phyloP scores from a whole-genome alignment of 768 basidiomycete species.

The Xerocomellus amylosporus region DNA sequence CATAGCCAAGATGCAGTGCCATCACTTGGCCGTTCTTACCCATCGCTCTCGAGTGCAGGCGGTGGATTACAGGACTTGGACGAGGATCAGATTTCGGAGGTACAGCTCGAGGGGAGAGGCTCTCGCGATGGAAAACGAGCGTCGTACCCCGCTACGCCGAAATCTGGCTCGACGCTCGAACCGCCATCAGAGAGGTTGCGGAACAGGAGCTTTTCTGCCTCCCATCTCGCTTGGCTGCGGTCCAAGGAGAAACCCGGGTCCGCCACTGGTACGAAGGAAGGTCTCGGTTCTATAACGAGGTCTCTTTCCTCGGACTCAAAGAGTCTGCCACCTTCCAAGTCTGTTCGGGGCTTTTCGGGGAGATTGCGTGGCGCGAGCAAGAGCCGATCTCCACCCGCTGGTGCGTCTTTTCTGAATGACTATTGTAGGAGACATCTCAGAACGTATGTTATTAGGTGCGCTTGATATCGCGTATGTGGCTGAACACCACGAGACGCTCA shows the following conservation, averaged over 20 bases:
- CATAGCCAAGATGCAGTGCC: slow-evolving; percentile 74
- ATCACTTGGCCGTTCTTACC: slow-evolving; percentile 31
- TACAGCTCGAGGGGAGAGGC: background rate
- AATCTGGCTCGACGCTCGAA: slow-evolving; percentile 7
- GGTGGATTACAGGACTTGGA: background rate
- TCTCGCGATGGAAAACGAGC: slow-evolving; percentile 21
- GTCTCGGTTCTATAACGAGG: slow-evolving; percentile 1
- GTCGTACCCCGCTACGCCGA: slow-evolving; percentile 16
- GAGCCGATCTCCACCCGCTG: slow-evolving; percentile 16
- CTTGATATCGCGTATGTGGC: slow-evolving; percentile 53
- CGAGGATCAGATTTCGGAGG: background rate
- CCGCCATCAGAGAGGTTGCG: slow-evolving; percentile 29
- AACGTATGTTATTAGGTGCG: slow-evolving; percentile 16
- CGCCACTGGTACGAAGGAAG: slow-evolving; percentile 9
- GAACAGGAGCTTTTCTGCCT: slow-evolving; percentile 56
- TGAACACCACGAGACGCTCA: slow-evolving; percentile 85
- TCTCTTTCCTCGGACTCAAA: slow-evolving; percentile 21
- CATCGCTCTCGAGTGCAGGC: slow-evolving; percentile 24
- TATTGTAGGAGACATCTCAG: background rate
- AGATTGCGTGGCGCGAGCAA: slow-evolving; percentile 23
- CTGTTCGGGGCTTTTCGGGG: slow-evolving; percentile 21
- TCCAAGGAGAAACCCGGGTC: slow-evolving; percentile 28
- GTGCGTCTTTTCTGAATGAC: slow-evolving; percentile 10
- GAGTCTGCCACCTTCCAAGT: slow-evolving; percentile 2
- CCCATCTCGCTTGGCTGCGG: slow-evolving; percentile 57